Evolutionary conservation across 306 rosid species (phyloP), one percentile per base, ranked within the genome.

Genomic region (Cyamopsis tetragonoloba): DNA sequence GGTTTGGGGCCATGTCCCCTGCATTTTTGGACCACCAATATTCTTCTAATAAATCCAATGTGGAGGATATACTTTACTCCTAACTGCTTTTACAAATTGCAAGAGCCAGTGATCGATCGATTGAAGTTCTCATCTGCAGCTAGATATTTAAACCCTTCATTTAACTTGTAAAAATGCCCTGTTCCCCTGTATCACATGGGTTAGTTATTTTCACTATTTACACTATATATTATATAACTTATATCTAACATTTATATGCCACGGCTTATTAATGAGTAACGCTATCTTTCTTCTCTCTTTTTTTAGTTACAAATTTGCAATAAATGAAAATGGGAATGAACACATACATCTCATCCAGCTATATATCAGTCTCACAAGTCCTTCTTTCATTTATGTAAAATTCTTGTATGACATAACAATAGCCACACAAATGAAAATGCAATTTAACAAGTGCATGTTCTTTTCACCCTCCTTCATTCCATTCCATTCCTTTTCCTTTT

Each of bases 361-460:
- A n/a, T n/a, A n/a, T n/a, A 63, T 85, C 81, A 49, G 62, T 74
- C 68, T 72, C 77, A 68, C 0, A 80, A 18, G 84, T 80, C 87
- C 13, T 68, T 80, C 61, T 80, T 63, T 26, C 69, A 74, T 73
- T 77, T 59, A 79, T n/a, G n/a, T 72, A 72, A 76, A 79, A 75
- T 70, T 76, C 80, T 67, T 72, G 51, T 27, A 28, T 66, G 65
- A 67, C 70, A 70, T 22, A 72, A 59, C 12, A 43, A 68, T 64
- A 50, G 58, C 74, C 81, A 82, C 83, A 72, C 24, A 79, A 68
- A 72, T 17, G 54, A 47, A 73, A 57, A 38, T 32, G 43, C 49
- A 73, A 68, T 37, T 53, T 53, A 62, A 73, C 41, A 57, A 53
- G 35, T 70, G 66, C 87, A 73, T 48, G 83, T 87, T 82, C 55